Evolutionary conservation across 768 basidiomycete genomes (phyloP).

Genomic region (Xerocomus spinulosus): DNA sequence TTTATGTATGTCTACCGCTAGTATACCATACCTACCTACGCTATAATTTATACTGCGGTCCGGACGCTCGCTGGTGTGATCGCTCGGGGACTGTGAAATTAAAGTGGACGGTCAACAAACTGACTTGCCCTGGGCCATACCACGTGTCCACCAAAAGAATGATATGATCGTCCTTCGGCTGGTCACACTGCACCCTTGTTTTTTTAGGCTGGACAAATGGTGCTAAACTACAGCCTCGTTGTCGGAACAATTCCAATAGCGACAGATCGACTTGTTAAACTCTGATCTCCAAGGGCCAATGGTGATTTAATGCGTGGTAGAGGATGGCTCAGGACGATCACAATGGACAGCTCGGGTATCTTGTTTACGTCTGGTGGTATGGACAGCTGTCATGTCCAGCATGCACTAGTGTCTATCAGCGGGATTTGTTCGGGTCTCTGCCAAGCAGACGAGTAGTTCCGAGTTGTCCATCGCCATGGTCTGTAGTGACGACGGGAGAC

Average conservation of each 20-base stretch:
- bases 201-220: background rate
- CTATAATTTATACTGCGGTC: slow-evolving; percentile 15
- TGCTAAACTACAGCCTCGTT: background rate
- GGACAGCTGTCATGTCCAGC: background rate
- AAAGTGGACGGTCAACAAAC: too few species aligned
- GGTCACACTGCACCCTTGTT: background rate
- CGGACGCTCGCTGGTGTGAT: slow-evolving; percentile 1
- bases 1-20: slow-evolving; percentile 18
- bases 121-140: too few species aligned
- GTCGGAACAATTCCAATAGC: too few species aligned
- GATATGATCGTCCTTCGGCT: background rate
- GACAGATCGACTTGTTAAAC: too few species aligned
- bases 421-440: background rate
- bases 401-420: background rate
- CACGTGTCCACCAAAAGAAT: too few species aligned
- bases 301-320: background rate
- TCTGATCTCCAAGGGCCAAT: too few species aligned
- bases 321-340: too few species aligned
- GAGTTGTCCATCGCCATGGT: too few species aligned
- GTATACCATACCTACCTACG: slow-evolving; percentile 12
- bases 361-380: too few species aligned
- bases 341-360: too few species aligned
- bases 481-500: background rate
- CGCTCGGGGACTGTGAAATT: too few species aligned
- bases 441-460: too few species aligned